A percentile compares a stretch with the other conserved stretches of the same genome.
phyloP scores from a whole-genome alignment of 2,329 filamentous ascomycete genomes.

The Hypoxylon sp. region DNA sequence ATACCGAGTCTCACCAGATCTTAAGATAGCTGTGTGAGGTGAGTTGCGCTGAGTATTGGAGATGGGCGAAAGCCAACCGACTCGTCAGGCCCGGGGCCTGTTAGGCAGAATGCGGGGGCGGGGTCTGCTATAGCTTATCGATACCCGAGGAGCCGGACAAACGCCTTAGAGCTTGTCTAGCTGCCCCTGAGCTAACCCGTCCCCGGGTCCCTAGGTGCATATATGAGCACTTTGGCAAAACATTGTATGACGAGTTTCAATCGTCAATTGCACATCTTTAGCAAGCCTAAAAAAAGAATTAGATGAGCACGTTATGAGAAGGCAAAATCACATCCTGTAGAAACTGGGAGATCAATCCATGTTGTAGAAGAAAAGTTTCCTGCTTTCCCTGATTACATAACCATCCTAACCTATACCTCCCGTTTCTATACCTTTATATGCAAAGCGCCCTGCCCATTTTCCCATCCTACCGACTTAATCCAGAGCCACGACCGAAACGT shows the following conservation, averaged over 20 bases:
- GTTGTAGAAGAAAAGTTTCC: too few relatives aligned
- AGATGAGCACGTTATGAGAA: neutral
- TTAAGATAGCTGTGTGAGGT: neutral
- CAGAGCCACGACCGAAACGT: conserved; percentile 49
- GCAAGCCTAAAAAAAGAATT: neutral
- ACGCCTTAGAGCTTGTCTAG: neutral
- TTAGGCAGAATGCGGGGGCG: conserved; percentile 19
- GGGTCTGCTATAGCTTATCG: conserved; percentile 25
- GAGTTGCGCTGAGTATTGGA: neutral
- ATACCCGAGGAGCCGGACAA: conserved; percentile 15
- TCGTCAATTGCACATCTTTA: neutral
- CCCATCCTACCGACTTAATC: conserved; percentile 41
- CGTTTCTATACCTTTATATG: neutral
- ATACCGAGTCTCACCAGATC: neutral
- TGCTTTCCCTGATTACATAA: too few relatives aligned
- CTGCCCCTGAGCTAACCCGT: neutral
- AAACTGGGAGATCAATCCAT: too few relatives aligned
- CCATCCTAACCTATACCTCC: too few relatives aligned
- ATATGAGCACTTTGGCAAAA: neutral
- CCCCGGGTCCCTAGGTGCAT: neutral
- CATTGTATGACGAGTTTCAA: neutral
- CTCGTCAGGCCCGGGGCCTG: neutral
- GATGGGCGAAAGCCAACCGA: conserved; percentile 13
- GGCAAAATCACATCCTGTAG: too few relatives aligned
- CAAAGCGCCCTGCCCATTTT: neutral